A percentile compares a stretch with the other conserved stretches of the same genome.
These are phyloP conservation scores for Trametes pubescens DNA, from an alignment of 1,284 basidiomycete species.

Conservation along the genomic window DNA sequence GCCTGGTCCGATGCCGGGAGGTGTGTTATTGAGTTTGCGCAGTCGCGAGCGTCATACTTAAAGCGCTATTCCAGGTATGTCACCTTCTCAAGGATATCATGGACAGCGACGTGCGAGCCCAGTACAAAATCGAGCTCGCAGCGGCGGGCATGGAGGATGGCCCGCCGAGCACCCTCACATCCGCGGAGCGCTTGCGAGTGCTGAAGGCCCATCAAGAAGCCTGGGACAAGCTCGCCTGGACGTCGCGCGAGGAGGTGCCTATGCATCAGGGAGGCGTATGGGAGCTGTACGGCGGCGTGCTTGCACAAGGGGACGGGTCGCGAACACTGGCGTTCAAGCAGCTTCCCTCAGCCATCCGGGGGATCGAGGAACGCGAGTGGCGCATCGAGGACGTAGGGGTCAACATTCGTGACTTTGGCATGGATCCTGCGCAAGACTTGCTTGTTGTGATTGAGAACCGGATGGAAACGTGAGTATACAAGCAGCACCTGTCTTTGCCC, in stretches of 20 bases:
- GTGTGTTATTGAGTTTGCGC: slow-evolving; percentile 38
- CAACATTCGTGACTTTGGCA: slow-evolving; percentile 61
- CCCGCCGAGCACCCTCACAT: slow-evolving; percentile 38
- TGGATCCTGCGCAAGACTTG: slow-evolving; percentile 70
- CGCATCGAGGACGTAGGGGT: slow-evolving; percentile 49
- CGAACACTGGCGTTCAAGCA: slow-evolving; percentile 53
- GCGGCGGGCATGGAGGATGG: slow-evolving; percentile 58
- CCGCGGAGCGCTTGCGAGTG: slow-evolving; percentile 49
- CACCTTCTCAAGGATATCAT: slow-evolving; percentile 49
- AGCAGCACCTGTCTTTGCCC: background rate
- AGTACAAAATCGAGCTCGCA: slow-evolving; percentile 63
- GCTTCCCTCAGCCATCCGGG: slow-evolving; percentile 57
- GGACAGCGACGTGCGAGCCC: slow-evolving; percentile 47
- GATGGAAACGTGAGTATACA: slow-evolving; percentile 13
- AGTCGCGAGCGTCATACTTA: background rate
- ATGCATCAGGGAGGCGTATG: slow-evolving; percentile 49
- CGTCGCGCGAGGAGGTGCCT: slow-evolving; percentile 44
- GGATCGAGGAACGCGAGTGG: slow-evolving; percentile 59
- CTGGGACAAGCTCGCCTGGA: slow-evolving; percentile 57
- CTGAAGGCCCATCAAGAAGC: slow-evolving; percentile 54
- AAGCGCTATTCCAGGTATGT: slow-evolving; percentile 51
- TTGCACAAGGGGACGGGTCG: slow-evolving; percentile 53
- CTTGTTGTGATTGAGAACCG: slow-evolving; percentile 57
- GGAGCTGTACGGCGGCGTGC: slow-evolving; percentile 69
- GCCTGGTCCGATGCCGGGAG: slow-evolving; percentile 51